A percentile compares a stretch with the other conserved stretches of the same genome.
Evolutionary conservation across 1,139 yeast genomes (phyloP).

Genomic region (Debaryomyces udenii): DNA sequence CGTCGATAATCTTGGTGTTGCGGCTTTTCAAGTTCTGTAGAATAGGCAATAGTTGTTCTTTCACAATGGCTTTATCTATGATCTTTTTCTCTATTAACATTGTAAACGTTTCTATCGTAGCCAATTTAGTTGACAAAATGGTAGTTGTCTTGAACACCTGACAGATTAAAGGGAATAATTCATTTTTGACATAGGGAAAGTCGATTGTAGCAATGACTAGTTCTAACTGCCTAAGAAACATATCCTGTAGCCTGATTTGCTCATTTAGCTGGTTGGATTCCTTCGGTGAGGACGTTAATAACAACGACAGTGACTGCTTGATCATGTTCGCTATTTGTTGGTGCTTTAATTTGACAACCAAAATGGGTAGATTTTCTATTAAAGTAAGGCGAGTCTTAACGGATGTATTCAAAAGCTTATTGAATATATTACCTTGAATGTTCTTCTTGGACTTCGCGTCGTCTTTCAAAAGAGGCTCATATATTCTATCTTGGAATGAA

Average conservation of each 20-base stretch:
- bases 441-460: constrained; percentile 34
- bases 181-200: constrained; percentile 73
- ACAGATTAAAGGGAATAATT: constrained; percentile 71
- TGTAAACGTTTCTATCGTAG: constrained; percentile 67
- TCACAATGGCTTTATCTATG: constrained; percentile 71
- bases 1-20: constrained; percentile 65
- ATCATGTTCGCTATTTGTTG: constrained; percentile 41
- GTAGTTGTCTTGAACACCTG: constrained; percentile 82
- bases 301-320: constrained; percentile 32
- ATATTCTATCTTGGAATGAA: constrained; percentile 74
- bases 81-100: constrained; percentile 58
- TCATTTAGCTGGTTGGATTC: constrained; percentile 31
- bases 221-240: constrained; percentile 50
- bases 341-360: constrained; percentile 56
- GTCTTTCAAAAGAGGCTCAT: constrained; percentile 35
- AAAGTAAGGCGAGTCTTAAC: constrained; percentile 44
- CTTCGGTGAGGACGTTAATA: constrained; percentile 31
- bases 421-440: constrained; percentile 33
- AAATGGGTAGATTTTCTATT: constrained; percentile 55
- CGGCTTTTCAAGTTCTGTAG: constrained; percentile 75
- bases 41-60: constrained; percentile 78
- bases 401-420: constrained; percentile 43
- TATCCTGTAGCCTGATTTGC: constrained; percentile 57
- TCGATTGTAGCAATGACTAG: constrained; percentile 55
- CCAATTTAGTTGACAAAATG: constrained; percentile 72